Evolutionary conservation across 495 filamentous ascomycete species (phyloP), one percentile per base, ranked within the genome.

Genomic region (Lophiostoma macrostomum): DNA sequence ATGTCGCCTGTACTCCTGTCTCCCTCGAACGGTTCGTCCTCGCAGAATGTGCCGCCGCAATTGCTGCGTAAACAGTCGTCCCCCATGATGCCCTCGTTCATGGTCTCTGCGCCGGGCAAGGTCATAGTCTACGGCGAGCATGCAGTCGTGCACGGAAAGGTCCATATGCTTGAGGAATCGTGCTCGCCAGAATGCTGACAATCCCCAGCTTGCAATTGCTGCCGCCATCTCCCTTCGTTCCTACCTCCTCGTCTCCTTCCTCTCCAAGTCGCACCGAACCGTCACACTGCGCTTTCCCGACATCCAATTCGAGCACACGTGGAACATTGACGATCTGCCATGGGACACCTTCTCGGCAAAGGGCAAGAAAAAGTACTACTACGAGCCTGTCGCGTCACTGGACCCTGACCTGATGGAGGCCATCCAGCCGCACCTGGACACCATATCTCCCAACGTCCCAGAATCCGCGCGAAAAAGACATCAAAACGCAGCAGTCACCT

Each of bases 81-180:
- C 48, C 69, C 63, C 27, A 69, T 68, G 74, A 78, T 90, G 73
- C 90, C 91, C 4, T 73, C 91, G 36, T 98, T 97, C 59, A 95
- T 97, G 87, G 91, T 96, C 48, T 97, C 93, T 5, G 91, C 93
- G 12, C 93, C 93, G 11, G 93, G 91, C 27, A 98, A 98, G 70
- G 91, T 95, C 63, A 97, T 98, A 66, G 88, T 96, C 14, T 96
- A 86, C 69, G 93, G 93, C 46, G 93, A 98, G 67, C 93, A 98
- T 74, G 88, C 93, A 10, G 93, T 96, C 1, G 93, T 98, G 8
- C 80, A 98, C 64, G 93, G 93, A 65, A 96, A 95, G 77, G 83
- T 86, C n/a, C n/a, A 63, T 50, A 69, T 57, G 6, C 28, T 30
- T 14, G 13, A 16, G 16, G 27, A 53, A n/a, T 27, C 13, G 16